phyloP scores from a whole-genome alignment of 768 basidiomycete species.

The Rhizopogon roseolus region DNA sequence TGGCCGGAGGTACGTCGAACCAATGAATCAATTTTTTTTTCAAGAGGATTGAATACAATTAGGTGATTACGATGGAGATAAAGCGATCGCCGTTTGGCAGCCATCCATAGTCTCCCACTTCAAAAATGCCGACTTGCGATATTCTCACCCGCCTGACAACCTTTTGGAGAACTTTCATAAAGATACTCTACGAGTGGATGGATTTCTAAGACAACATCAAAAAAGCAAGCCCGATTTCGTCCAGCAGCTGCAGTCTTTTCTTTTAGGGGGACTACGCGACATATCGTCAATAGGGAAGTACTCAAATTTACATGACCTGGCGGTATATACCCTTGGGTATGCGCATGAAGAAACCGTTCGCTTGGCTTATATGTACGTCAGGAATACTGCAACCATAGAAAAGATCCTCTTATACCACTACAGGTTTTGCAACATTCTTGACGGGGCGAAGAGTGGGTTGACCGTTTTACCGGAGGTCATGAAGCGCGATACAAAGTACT shows the following conservation, averaged over 20 bases:
- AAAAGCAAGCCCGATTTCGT: slow-evolving; percentile 8
- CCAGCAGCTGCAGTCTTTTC: slow-evolving; percentile 38
- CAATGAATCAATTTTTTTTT: not conserved
- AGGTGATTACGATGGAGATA: slow-evolving; percentile 76
- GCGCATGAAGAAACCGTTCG: slow-evolving; percentile 39
- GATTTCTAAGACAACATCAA: not conserved
- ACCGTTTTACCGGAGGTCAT: slow-evolving; percentile 31
- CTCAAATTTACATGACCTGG: slow-evolving; percentile 50
- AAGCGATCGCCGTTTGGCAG: slow-evolving; percentile 53
- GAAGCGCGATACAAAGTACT: slow-evolving; percentile 22
- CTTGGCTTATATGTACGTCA: slow-evolving; percentile 49
- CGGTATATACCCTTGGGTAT: slow-evolving; percentile 52
- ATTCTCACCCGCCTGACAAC: slow-evolving; percentile 43
- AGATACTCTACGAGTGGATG: not conserved
- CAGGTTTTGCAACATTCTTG: slow-evolving; percentile 52
- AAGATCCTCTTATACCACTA: not conserved
- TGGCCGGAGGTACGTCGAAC: slow-evolving; percentile 50
- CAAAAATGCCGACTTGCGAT: slow-evolving; percentile 43
- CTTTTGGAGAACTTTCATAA: slow-evolving; percentile 35
- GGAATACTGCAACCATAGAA: not conserved
- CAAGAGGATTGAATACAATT: not conserved
- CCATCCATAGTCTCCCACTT: slow-evolving; percentile 51
- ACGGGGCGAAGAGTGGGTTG: slow-evolving; percentile 58
- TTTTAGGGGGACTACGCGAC: slow-evolving; percentile 47
- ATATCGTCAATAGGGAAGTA: slow-evolving; percentile 48